Evolutionary conservation across 768 basidiomycete genomes (phyloP), one percentile per base, ranked within the genome.

Genomic region (Boletus pseudo-olivaceus): DNA sequence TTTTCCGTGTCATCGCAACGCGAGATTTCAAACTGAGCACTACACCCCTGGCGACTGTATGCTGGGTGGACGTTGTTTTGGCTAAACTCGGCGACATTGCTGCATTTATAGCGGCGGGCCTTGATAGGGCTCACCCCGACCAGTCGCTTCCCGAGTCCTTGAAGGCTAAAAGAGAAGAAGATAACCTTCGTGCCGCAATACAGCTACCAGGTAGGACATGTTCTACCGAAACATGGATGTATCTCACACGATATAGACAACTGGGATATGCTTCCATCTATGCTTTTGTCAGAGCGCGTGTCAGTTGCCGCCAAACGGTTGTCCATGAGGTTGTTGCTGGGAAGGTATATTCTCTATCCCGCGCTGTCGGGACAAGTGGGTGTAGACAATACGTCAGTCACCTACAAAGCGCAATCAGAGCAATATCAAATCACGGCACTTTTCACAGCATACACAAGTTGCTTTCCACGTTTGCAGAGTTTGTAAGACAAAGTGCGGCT

Each of bases 221-320:
- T 47, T 29, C 32, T 32, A 8, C 32, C 10, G 26, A 30, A 35
- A 42, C 15, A 20, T 45, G 26, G 5, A 19, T 41, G 48, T 10
- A 35, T 47, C 59, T 69, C 35, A 69, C 44, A 19, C 38, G 32
- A 52, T 2, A 32, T 32, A 87, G 88, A 81, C 43, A 73, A 66
- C 7, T 90, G 82, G 85, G 53, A 68, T n/a, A 72, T 68, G 40
- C 61, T 87, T 27, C 62, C 75, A 9, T 64, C 62, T 14, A 65
- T 78, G 8, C 67, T 87, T 15, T 69, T 73, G 11, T 85, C 83
- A 2, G 68, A 74, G 17, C 58, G 73, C 23, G 69, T 75, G 20
- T 90, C 89, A 19, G 79, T 82, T 27, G 84, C 85, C 19, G 77
- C 84, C 6, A 78, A 76, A 60, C 79, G 87, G 4, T 65, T 90